Percentiles rank a stretch among this genome's conserved stretches.
Evolutionary conservation across 352 stramenopile species (phyloP).

Genomic region (Globisporangium nagaii): DNA sequence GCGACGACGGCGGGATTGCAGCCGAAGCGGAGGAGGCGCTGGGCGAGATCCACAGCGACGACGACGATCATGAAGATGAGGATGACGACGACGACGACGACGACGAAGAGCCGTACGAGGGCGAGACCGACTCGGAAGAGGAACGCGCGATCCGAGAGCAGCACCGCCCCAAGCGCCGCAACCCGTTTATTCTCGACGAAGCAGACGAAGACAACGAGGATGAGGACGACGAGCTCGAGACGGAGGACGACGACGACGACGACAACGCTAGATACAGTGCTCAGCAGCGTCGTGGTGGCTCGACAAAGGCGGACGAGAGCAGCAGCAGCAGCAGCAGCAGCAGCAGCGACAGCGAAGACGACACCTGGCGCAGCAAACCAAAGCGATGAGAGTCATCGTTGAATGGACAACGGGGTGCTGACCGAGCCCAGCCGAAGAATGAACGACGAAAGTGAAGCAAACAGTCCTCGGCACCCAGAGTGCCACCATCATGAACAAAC

Average conservation of each 20-base stretch:
- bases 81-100: constrained; percentile 23
- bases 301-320: background rate
- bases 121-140: constrained; percentile 67
- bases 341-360: constrained; percentile 10
- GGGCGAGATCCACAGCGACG: constrained; percentile 18
- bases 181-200: constrained; percentile 78
- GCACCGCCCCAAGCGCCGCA: constrained; percentile 18
- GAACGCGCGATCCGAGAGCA: constrained; percentile 26
- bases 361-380: constrained; percentile 16
- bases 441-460: too few relatives aligned
- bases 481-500: too few relatives aligned
- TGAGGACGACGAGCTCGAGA: constrained; percentile 22
- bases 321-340: constrained; percentile 3
- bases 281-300: background rate
- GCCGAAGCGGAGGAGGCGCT: constrained; percentile 15
- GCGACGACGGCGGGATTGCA: constrained; percentile 28
- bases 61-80: constrained; percentile 23
- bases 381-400: background rate
- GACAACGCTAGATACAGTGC: background rate
- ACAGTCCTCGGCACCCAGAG: too few relatives aligned
- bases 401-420: background rate
- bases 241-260: constrained; percentile 34
- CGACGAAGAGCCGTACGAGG: constrained; percentile 34
- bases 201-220: constrained; percentile 63
- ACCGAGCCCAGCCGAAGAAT: background rate